phyloP scores from a whole-genome alignment of 257 asterid genomes.

The Nicotiana tabacum region DNA sequence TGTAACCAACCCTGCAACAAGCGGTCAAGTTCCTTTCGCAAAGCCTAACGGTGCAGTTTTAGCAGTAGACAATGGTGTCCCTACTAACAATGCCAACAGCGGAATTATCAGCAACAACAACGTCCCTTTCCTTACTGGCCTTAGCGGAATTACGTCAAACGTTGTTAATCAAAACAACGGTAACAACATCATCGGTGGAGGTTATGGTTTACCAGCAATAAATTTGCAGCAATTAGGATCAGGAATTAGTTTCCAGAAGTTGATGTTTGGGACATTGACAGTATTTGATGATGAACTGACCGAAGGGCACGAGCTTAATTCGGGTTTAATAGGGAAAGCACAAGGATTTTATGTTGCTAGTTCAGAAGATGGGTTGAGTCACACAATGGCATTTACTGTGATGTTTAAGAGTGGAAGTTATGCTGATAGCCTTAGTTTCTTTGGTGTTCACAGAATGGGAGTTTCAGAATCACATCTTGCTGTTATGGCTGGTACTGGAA shows the following conservation, averaged over 20 bases:
- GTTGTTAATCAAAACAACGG: slow-evolving; percentile 37
- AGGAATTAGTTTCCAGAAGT: slow-evolving; percentile 66
- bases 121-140: slow-evolving; percentile 85
- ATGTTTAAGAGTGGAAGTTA: slow-evolving; percentile 68
- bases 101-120: slow-evolving; percentile 69
- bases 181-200: slow-evolving; percentile 50
- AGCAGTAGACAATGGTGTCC: slow-evolving; percentile 53
- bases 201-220: slow-evolving; percentile 64
- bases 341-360: slow-evolving; percentile 81
- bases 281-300: slow-evolving; percentile 77
- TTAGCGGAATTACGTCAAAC: slow-evolving; percentile 61
- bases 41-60: slow-evolving; percentile 88
- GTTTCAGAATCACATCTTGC: slow-evolving; percentile 84
- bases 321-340: slow-evolving; percentile 80
- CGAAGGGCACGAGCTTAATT: slow-evolving; percentile 64
- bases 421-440: slow-evolving; percentile 64
- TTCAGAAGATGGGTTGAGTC: slow-evolving; percentile 79
- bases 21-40: slow-evolving; percentile 88
- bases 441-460: slow-evolving; percentile 63
- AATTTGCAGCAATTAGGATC: slow-evolving; percentile 56
- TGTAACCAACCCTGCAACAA: slow-evolving; percentile 66
- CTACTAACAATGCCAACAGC: slow-evolving; percentile 58
- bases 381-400: slow-evolving; percentile 73
- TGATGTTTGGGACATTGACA: slow-evolving; percentile 89
- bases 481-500: slow-evolving; percentile 86